These are phyloP conservation scores for Aspergillus uvarum DNA, from an alignment of 2,329 filamentous ascomycete genomes.

Conservation along the genomic window DNA sequence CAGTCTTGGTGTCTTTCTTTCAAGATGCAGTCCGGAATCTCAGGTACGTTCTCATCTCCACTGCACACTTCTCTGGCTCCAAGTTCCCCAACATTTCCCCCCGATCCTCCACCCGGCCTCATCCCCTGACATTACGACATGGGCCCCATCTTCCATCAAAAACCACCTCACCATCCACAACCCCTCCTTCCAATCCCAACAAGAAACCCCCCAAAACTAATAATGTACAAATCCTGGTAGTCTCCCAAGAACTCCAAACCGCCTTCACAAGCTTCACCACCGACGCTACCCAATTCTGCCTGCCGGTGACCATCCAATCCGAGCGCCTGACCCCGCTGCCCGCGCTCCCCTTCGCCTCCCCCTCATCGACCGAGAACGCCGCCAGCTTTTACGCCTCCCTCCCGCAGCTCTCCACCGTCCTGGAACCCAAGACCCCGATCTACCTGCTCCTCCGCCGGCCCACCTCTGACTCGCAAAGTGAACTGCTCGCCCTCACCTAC, in stretches of 20 bases:
- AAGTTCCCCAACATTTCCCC: no score
- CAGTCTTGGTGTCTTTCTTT: constrained; percentile 9
- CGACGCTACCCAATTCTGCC: constrained; percentile 43
- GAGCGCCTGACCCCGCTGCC: constrained; percentile 45
- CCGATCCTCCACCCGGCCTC: background rate
- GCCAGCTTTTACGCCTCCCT: constrained; percentile 53
- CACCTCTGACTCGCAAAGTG: constrained; percentile 18
- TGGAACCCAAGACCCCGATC: constrained; percentile 56
- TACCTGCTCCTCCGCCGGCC: constrained; percentile 62
- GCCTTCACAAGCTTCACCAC: constrained; percentile 47
- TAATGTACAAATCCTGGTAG: constrained; percentile 27
- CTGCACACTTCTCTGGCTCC: constrained; percentile 4
- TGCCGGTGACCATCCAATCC: constrained; percentile 47
- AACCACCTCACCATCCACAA: background rate
- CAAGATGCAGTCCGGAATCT: constrained; percentile 52
- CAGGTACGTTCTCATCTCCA: constrained; percentile 33
- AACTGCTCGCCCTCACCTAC: constrained; percentile 58
- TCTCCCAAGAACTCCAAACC: constrained; percentile 48
- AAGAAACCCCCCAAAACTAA: constrained; percentile 2
- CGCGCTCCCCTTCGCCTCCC: constrained; percentile 41
- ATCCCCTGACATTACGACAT: background rate
- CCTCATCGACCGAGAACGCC: background rate
- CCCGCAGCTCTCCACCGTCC: constrained; percentile 49
- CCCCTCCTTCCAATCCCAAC: background rate
- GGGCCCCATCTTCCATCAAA: background rate